Evolutionary conservation across 2,329 filamentous ascomycete species (phyloP), one percentile per base, ranked within the genome.

Genomic region (Botrytis paeoniae): DNA sequence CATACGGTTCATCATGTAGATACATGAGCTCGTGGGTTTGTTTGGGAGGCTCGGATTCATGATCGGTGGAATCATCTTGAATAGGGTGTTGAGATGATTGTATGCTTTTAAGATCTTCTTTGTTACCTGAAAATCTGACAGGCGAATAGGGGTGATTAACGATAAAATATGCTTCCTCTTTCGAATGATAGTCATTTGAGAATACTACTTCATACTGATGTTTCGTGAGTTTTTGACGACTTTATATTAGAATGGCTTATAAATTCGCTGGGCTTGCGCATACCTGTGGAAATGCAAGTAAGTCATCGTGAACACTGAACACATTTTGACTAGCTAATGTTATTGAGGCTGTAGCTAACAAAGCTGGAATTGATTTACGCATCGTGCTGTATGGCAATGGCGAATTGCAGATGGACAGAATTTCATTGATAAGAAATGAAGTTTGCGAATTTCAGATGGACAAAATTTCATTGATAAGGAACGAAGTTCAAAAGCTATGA

Each of bases 251-350:
- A 29, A 18, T 54, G 18, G 70, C 29, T 37, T 32, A 25, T 37
- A 22, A 29, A 16, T 22, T 54, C 32, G 69, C 57, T 45, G 29
- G 35, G 35, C 35, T 54, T 43, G 69, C 62, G 68, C 60, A 74
- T 84, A 92, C 90, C 83, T 92, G 90, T 29, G 91, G 91, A 81
- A 88, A 92, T 25, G 91, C 91, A 70, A 93, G 85, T 41, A 93
- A 81, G 80, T 93, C 91, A 81, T 93, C 91, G 77, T 92, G 87
- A 25, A 93, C 89, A 80, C 89, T 92, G 84, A 93, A 93, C 32
- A 86, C 83, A 77, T 86, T 86, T 78, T 87, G 86, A 78, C 82
- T 87, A 64, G 86, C 87, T 73, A 86, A 81, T 71, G 83, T 84
- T 66, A 85, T 51, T 64, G 77, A 74, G 73, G 75, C 73, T 71